These are phyloP conservation scores for Cryptococcus deneoformans DNA, from an alignment of 1,284 basidiomycete species.

Conservation along the genomic window DNA sequence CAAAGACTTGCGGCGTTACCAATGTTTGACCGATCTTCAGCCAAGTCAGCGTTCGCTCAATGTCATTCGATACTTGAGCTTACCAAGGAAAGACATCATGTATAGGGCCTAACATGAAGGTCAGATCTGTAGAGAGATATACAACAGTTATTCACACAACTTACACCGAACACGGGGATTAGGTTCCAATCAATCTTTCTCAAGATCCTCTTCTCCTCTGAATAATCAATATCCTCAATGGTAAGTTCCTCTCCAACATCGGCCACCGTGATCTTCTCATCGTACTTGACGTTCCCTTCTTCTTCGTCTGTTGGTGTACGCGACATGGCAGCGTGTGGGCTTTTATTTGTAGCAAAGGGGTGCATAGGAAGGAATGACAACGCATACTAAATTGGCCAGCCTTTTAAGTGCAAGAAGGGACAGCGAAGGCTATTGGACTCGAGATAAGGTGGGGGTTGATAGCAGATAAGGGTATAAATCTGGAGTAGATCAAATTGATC, in stretches of 20 bases:
- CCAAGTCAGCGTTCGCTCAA: not conserved
- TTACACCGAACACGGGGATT: conserved; percentile 5
- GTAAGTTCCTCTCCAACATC: not conserved
- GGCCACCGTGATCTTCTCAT: not conserved
- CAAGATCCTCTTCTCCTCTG: conserved; percentile 6
- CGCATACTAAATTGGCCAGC: not conserved
- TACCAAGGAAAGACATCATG: conserved; percentile 27
- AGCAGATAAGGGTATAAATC: too few species aligned
- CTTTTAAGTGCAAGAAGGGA: not conserved
- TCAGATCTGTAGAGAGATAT: not conserved
- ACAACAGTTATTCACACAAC: not conserved
- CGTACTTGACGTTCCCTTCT: too few species aligned
- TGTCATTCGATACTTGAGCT: not conserved
- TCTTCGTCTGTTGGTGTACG: not conserved
- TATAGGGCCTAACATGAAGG: conserved; percentile 7
- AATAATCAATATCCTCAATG: conserved; percentile 8
- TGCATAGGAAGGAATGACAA: not conserved
- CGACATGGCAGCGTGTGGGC: not conserved
- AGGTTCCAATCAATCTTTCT: conserved; percentile 12
- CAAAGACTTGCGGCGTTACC: conserved; percentile 3
- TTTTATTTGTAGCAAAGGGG: not conserved
- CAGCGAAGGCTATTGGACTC: not conserved
- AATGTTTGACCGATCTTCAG: conserved; percentile 10
- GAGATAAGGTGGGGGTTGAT: too few species aligned
- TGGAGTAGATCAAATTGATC: too few species aligned